Percentiles rank a stretch among this genome's conserved stretches.
Evolutionary conservation across 176 grass and related monocot genomes (phyloP).

Genomic region (Cenchrus fungigraminus): DNA sequence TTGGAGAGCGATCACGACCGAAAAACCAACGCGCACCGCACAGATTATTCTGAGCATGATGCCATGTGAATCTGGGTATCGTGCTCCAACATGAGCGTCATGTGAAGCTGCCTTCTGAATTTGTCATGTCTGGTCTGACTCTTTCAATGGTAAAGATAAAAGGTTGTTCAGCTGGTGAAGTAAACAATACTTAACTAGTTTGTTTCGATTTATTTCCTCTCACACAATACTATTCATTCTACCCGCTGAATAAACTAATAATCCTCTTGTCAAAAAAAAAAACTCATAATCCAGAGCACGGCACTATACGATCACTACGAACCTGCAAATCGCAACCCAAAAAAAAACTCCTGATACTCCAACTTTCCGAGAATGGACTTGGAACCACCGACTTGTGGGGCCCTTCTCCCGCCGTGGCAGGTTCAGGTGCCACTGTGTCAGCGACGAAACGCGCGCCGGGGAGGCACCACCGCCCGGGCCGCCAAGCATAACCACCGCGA

Average conservation of each 20-base stretch:
- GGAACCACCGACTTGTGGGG: slow-evolving; percentile 6
- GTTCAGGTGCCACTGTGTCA: slow-evolving; percentile 16
- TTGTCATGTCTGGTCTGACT: slow-evolving; percentile 28
- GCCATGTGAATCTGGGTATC: neutral
- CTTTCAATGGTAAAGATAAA: slow-evolving; percentile 3
- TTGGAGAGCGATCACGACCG: neutral
- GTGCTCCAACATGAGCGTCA: slow-evolving; percentile 1
- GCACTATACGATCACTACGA: too few relatives aligned
- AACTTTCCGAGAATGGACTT: neutral
- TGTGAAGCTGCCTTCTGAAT: neutral
- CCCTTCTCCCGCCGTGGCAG: neutral
- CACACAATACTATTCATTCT: too few relatives aligned
- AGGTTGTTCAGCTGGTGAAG: too few relatives aligned
- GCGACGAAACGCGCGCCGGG: neutral
- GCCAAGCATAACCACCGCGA: neutral
- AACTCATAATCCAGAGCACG: too few relatives aligned
- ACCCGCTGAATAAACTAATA: too few relatives aligned
- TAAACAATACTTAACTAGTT: too few relatives aligned
- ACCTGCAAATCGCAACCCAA: neutral
- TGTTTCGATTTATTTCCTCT: too few relatives aligned
- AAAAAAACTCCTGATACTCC: neutral
- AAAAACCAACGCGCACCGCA: neutral
- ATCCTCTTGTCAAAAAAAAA: too few relatives aligned
- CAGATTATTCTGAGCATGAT: neutral
- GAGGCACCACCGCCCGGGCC: neutral